These are phyloP conservation scores for Dioscorea cayenensis DNA, from an alignment of 116 monocot species.

Conservation along the genomic window DNA sequence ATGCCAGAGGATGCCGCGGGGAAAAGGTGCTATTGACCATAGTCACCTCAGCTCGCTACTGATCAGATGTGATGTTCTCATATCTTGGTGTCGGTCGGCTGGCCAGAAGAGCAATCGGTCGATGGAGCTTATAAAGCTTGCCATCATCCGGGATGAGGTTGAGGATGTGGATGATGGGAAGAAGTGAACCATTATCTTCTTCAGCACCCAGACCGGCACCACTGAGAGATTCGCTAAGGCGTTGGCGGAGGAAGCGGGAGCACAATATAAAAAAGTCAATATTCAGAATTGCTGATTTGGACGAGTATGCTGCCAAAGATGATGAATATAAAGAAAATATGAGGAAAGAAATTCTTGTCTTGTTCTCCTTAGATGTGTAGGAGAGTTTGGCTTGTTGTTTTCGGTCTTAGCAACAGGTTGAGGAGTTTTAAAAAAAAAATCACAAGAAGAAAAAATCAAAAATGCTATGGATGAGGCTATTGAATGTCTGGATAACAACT, in stretches of 20 bases:
- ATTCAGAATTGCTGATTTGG: conserved; percentile 67
- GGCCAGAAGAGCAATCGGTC: conserved; percentile 13
- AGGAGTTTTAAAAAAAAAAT: too few relatives aligned
- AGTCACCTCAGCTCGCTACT: conserved; percentile 19
- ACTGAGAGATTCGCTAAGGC: conserved; percentile 93
- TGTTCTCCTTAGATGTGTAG: conserved; percentile 92
- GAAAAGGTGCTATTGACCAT: conserved; percentile 11
- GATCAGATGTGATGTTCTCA: conserved; percentile 24
- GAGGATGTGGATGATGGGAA: conserved; percentile 69
- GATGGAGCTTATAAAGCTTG: conserved; percentile 26
- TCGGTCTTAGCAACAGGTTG: conserved; percentile 89
- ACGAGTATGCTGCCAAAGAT: conserved; percentile 86
- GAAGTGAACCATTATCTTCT: conserved; percentile 72
- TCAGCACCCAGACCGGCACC: conserved; percentile 93
- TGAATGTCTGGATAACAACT: conserved; percentile 42
- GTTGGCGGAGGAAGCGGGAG: conserved; percentile 66
- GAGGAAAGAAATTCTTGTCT: conserved; percentile 63
- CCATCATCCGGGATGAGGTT: conserved; percentile 20
- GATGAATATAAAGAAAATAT: conserved; percentile 83
- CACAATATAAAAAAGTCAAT: conserved; percentile 68
- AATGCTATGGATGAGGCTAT: conserved; percentile 42
- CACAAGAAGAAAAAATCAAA: conserved; percentile 51
- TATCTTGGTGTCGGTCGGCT: conserved; percentile 30
- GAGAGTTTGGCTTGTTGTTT: conserved; percentile 59
- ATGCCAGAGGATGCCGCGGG: conserved; percentile 13